Base-by-base conservation (phyloP, 257 asterid genomes). In the Solanum tacnaense region DNA sequence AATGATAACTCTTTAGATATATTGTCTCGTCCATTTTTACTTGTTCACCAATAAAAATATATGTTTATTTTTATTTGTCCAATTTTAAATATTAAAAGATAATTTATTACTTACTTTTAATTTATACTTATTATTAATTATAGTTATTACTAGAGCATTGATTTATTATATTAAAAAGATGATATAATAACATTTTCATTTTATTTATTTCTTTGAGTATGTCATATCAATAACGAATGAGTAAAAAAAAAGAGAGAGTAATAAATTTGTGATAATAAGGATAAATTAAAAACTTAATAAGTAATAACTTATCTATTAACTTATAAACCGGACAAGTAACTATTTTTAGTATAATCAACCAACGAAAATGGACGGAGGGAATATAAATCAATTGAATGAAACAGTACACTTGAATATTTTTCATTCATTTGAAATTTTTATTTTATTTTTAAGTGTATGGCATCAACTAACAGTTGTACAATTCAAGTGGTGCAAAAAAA, bases 401-500 rank as follows among this genome's bases (percentile, higher is more conserved):
- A 79, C 15, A 41, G 36, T 78, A 78, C n/a, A 27, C 9, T 15
- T 2, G 87, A 84, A 65, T 65, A 84, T 65, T 38, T 29, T 29
- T 16, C 60, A 84, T 60, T 12, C 62, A 16, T 34, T 16, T 7
- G 36, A 84, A 62, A 62, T 3, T 32, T 32, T 4, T 32, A 3
- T 65, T 65, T n/a, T 34, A 29, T 34, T 34, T 67, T 15, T 16
- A 5, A 67, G 81, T 52, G 87, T 18, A 12, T 84, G 87, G 52
- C 60, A 84, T 68, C 29, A 67, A 4, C 2, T 29, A 71, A 89
- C 88, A 89, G 62, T 81, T 87, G 62, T 88, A 92, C 73, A 89
- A 87, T 89, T 88, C 94, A 94, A 92, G 94, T 95, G 98, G 94
- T 83, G 90, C 91, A 72, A 83, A 91, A 89, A 52, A 87, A 56